Evolutionary conservation across 805 yeast species (phyloP), one percentile per base, ranked within the genome.

Genomic region (Kluyveromyces starmeri): DNA sequence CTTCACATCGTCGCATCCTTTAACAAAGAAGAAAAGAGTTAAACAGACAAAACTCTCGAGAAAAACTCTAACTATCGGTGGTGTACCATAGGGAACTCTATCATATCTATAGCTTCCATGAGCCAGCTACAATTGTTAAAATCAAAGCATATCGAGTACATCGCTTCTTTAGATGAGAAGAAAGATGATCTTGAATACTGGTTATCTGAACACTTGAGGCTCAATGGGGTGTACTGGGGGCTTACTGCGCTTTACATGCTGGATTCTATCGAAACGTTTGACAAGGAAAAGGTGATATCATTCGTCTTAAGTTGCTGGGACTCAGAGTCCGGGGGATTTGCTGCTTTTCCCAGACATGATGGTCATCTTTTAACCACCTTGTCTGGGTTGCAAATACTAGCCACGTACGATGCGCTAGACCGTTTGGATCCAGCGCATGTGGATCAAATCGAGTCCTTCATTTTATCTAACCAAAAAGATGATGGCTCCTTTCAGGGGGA

Each of bases 181-280:
- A 64, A 70, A 36, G 68, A 75, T 53, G 70, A 79, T 51, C 62
- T 76, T 19, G 86, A 81, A 47, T 88, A 85, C 58, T 85, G 95
- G 92, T 58, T 88, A 34, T 73, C 84, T 8, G 97, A 92, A 50
- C 97, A 92, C 55, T 64, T 92, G 32, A 68, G 96, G 20, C 59
- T 92, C 67, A 85, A 83, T 48, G 98, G 97, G 1, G 68, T 92
- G 0, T 92, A 92, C 55, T 92, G 99, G 99, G 97, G 96, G 0
- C 63, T 84, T 3, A 79, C 82, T 12, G 85, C 96, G 0, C 57
- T 88, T 20, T 71, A 71, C 32, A 58, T 80, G 2, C 52, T 89
- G 58, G 65, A 70, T 19, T 63, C 77, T 2, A 58, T 67, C 21
- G 70, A 71, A 10, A 71, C 75, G 0, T 70, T 89, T 37, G 66